Conservation (phyloP, 2,329 filamentous ascomycete species). For the Exophiala sideris region DNA sequence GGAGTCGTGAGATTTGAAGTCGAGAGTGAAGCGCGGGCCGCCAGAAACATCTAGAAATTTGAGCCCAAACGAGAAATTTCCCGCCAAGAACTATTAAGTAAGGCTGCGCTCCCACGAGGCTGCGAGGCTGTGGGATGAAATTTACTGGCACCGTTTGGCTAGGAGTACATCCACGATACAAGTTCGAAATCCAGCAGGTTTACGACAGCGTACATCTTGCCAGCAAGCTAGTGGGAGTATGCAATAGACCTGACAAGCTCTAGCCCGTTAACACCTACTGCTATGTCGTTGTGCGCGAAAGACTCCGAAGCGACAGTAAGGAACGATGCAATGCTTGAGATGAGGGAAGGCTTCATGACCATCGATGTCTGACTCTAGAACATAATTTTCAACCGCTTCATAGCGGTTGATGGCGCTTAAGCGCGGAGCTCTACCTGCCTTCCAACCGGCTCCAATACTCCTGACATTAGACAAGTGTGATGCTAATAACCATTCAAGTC, state of each 20-base stretch:
- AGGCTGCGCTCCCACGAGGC: not conserved
- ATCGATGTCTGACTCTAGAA: not conserved
- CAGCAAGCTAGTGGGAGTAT: too few relatives aligned
- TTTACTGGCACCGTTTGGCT: not conserved
- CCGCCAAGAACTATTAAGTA: not conserved
- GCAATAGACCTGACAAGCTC: too few relatives aligned
- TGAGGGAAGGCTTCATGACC: not conserved
- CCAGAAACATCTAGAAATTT: constrained; percentile 11
- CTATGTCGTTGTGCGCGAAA: too few relatives aligned
- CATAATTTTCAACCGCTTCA: not conserved
- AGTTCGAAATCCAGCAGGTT: too few relatives aligned
- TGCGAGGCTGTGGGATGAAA: not conserved
- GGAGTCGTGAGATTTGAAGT: constrained; percentile 9
- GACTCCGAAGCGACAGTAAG: too few relatives aligned
- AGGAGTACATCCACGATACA: too few relatives aligned
- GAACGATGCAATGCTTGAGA: too few relatives aligned
- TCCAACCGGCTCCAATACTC: constrained; percentile 4
- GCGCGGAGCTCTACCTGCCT: not conserved
- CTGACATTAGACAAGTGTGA: not conserved
- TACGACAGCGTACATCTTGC: too few relatives aligned
- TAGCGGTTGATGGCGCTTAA: not conserved
- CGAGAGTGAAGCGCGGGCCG: not conserved
- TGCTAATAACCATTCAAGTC: not conserved
- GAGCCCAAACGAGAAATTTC: too few relatives aligned
- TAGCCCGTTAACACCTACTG: too few relatives aligned